phyloP scores from a whole-genome alignment of 306 rosid genomes.

The Corylus americana region DNA sequence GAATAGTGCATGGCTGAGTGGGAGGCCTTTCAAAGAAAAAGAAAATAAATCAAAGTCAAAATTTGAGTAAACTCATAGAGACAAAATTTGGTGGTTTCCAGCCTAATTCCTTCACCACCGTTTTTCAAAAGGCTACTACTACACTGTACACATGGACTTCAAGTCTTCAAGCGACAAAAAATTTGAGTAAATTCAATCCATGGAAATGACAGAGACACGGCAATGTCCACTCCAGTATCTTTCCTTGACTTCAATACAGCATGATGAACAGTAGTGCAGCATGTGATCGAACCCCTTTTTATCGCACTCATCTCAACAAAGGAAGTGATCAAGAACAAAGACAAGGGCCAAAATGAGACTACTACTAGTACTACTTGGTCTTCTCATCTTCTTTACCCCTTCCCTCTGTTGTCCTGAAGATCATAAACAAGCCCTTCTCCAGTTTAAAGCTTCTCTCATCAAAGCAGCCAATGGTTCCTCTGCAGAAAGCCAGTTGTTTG shows the following conservation, averaged over 20 bases:
- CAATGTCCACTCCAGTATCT: not conserved
- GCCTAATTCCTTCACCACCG: too few species aligned
- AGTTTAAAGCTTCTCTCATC: slow-evolving; percentile 26
- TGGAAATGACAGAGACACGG: not conserved
- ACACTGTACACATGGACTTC: too few species aligned
- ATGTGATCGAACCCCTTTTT: not conserved
- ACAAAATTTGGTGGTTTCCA: too few species aligned
- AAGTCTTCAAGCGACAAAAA: too few species aligned
- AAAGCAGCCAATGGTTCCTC: not conserved
- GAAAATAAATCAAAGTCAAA: not conserved
- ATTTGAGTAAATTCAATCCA: too few species aligned
- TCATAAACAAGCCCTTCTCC: slow-evolving; percentile 27
- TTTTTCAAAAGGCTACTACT: too few species aligned
- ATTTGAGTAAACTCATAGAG: not conserved
- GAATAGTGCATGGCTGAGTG: too few species aligned
- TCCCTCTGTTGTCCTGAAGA: slow-evolving; percentile 18
- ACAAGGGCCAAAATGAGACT: slow-evolving; percentile 13
- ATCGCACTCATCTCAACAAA: not conserved
- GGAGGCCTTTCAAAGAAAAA: not conserved
- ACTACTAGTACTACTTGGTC: not conserved
- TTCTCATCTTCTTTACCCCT: slow-evolving; percentile 12
- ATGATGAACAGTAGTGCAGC: not conserved
- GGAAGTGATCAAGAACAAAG: not conserved
- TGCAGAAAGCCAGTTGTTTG: not conserved
- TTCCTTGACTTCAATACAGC: not conserved